Evolutionary conservation across 1,284 basidiomycete genomes (phyloP).

Genomic region (Cystobasidiaceae sp.): DNA sequence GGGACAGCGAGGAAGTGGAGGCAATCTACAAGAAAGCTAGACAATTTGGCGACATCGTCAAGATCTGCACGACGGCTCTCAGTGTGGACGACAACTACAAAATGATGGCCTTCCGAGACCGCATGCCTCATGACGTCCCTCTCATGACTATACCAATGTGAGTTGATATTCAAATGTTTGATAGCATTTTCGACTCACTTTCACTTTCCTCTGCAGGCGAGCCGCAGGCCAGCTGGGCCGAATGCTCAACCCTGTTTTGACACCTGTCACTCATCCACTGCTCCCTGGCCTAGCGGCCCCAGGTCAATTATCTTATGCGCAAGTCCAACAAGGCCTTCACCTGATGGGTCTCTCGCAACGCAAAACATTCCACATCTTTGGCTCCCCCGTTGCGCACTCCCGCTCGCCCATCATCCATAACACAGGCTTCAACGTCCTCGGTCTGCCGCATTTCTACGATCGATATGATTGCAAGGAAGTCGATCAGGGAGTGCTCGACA

Average conservation of each 20-base stretch:
- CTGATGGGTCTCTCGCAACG: constrained; percentile 71
- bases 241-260: constrained; percentile 77
- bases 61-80: constrained; percentile 82
- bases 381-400: constrained; percentile 79
- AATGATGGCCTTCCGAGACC: constrained; percentile 63
- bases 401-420: constrained; percentile 93
- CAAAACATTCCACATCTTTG: constrained; percentile 77
- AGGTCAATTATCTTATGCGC: constrained; percentile 79
- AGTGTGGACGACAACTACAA: constrained; percentile 71
- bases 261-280: constrained; percentile 81
- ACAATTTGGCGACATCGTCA: constrained; percentile 77
- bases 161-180: not conserved
- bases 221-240: constrained; percentile 80
- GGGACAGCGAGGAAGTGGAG: constrained; percentile 62
- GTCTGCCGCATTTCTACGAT: constrained; percentile 73
- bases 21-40: constrained; percentile 57
- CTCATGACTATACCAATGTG: constrained; percentile 27
- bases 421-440: constrained; percentile 72
- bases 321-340: constrained; percentile 75
- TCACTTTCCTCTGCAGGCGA: constrained; percentile 78
- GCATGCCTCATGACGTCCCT: constrained; percentile 44
- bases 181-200: constrained; percentile 26
- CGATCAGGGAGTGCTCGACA: constrained; percentile 60
- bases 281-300: constrained; percentile 81
- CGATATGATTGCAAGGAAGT: constrained; percentile 69